A percentile compares a stretch with the other conserved stretches of the same genome.
Evolutionary conservation across 441 rosid species (phyloP).

Genomic region (Pelargonium myrrhifolium): DNA sequence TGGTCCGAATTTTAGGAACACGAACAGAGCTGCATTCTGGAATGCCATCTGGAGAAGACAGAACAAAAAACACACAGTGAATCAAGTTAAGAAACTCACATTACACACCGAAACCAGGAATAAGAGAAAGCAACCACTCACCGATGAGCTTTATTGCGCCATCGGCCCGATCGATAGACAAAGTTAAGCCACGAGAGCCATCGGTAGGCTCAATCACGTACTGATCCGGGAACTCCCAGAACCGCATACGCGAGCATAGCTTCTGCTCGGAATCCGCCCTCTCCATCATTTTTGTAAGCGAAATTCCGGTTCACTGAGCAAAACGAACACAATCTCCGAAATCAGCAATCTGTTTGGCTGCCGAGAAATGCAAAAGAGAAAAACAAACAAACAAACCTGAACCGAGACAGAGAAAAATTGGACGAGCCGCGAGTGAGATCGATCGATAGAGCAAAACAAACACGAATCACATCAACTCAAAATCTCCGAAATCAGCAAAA

Average conservation of each 20-base stretch:
- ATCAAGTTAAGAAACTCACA: not conserved
- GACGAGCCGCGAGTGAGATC: not conserved
- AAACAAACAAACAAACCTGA: not conserved
- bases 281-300: slow-evolving; percentile 48
- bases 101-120: not conserved
- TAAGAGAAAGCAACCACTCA: slow-evolving; percentile 13
- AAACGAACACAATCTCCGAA: not conserved
- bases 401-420: not conserved
- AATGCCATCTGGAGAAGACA: slow-evolving; percentile 41
- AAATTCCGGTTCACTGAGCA: not conserved
- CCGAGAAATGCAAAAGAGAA: not conserved
- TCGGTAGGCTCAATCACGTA: slow-evolving; percentile 76
- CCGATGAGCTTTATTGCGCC: slow-evolving; percentile 65
- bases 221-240: slow-evolving; percentile 91
- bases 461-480: not conserved
- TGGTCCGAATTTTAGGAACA: slow-evolving; percentile 69
- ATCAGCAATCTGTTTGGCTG: not conserved
- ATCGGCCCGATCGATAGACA: slow-evolving; percentile 53
- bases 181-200: slow-evolving; percentile 52
- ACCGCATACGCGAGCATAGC: slow-evolving; percentile 62
- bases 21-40: slow-evolving; percentile 68
- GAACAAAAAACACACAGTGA: not conserved
- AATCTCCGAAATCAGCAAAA: not conserved
- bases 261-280: slow-evolving; percentile 57
- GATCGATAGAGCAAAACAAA: not conserved